Conservation (phyloP, 306 rosid genomes). For the Arachis stenosperma region DNA sequence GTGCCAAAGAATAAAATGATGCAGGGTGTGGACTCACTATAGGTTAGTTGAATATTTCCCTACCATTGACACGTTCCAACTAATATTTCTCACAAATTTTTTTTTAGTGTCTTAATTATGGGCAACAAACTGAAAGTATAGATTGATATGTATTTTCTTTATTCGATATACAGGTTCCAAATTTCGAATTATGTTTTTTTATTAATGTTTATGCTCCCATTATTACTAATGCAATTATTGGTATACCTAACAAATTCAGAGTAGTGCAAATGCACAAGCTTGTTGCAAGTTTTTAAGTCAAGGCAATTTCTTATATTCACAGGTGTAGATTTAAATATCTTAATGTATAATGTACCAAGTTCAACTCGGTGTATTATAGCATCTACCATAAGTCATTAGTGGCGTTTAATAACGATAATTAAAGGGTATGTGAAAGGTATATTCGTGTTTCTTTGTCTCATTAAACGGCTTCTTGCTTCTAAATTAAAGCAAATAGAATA, state of each 20-base stretch:
- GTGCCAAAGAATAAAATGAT: conserved; percentile 26
- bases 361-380: too few species aligned
- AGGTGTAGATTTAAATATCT: too few species aligned
- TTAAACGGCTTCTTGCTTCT: not conserved
- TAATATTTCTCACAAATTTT: not conserved
- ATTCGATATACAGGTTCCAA: conserved; percentile 5
- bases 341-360: too few species aligned
- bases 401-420: conserved; percentile 10
- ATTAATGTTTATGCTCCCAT: not conserved
- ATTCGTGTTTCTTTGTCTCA: not conserved
- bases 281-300: conserved; percentile 2
- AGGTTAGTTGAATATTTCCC: conserved; percentile 24
- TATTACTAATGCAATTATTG: conserved; percentile 29
- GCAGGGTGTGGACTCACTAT: not conserved
- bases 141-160: not conserved
- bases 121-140: not conserved
- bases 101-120: too few species aligned
- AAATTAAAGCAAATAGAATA: not conserved
- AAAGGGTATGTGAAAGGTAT: conserved; percentile 4
- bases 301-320: too few species aligned
- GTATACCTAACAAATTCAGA: conserved; percentile 31
- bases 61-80: conserved; percentile 41
- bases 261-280: conserved; percentile 31
- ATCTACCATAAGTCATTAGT: not conserved
- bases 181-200: not conserved